phyloP scores from a whole-genome alignment of 305 asterid species.

The Fraxinus xanthoxyloides region DNA sequence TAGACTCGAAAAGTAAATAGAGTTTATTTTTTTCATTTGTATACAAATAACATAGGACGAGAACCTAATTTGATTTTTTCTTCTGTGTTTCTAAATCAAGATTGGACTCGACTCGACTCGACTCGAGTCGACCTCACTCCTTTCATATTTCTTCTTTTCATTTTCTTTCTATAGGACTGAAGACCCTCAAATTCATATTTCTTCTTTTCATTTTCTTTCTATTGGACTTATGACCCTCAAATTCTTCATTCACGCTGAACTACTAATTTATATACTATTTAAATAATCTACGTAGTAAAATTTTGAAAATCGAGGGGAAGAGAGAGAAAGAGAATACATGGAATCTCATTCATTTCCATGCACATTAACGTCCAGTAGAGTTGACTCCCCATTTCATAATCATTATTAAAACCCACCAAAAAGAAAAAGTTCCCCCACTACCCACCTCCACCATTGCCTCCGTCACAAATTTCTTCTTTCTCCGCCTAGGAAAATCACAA shows the following conservation, averaged over 20 bases:
- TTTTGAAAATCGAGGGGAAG: conserved; percentile 20
- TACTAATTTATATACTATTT: background rate
- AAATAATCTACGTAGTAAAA: background rate
- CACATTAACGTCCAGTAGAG: conserved; percentile 12
- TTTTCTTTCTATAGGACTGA: no score
- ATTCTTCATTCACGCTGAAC: background rate
- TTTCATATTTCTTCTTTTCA: no score
- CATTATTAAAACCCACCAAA: background rate
- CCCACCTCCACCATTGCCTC: conserved; percentile 3
- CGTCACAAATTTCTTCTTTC: background rate
- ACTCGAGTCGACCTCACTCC: background rate
- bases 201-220: background rate
- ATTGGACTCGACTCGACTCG: background rate
- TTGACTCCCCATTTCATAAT: conserved; percentile 16
- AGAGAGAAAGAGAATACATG: conserved; percentile 6
- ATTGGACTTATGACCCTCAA: background rate
- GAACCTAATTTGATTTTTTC: background rate
- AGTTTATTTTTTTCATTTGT: background rate
- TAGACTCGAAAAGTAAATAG: background rate
- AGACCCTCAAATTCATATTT: no score
- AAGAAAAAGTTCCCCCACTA: background rate
- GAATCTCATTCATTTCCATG: conserved; percentile 32
- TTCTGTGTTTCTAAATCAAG: background rate
- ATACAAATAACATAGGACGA: background rate
- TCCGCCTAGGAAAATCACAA: background rate